phyloP scores from a whole-genome alignment of 2,329 filamentous ascomycete genomes.

The Polychaeton citri region DNA sequence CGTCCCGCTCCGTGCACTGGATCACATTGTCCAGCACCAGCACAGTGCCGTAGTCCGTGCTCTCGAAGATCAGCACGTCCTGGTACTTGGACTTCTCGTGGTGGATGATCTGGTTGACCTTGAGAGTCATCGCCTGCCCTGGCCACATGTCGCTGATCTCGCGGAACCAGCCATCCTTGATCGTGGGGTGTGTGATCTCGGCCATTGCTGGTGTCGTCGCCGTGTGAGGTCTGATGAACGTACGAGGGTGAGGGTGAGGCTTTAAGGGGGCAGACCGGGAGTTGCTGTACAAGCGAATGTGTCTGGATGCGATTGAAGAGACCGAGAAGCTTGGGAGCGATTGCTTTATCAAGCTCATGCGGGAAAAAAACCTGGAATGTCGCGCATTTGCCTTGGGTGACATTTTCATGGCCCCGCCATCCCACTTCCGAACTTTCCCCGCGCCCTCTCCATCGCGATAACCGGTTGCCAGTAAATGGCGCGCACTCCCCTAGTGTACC shows the following conservation, averaged over 20 bases:
- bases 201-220: constrained; percentile 35
- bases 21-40: constrained; percentile 98
- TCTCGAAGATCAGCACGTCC: constrained; percentile 98
- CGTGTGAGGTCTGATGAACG: constrained; percentile 2
- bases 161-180: constrained; percentile 97
- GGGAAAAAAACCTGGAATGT: too few species aligned
- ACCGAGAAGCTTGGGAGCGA: too few species aligned
- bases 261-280: background rate
- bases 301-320: background rate
- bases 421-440: too few species aligned
- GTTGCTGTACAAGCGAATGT: background rate
- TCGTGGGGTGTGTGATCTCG: constrained; percentile 62
- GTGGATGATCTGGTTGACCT: constrained; percentile 94
- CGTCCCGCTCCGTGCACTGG: constrained; percentile 95
- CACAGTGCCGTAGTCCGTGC: constrained; percentile 89
- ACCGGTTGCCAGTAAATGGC: too few species aligned
- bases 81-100: constrained; percentile 99
- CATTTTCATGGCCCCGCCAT: too few species aligned
- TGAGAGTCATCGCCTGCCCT: constrained; percentile 95
- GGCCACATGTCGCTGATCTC: constrained; percentile 99
- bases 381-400: too few species aligned
- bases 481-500: too few species aligned
- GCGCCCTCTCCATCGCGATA: too few species aligned
- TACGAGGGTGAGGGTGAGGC: background rate
- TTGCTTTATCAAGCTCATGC: too few species aligned